These are phyloP conservation scores for Populus deltoides DNA, from an alignment of 345 rosid species.

Conservation along the genomic window DNA sequence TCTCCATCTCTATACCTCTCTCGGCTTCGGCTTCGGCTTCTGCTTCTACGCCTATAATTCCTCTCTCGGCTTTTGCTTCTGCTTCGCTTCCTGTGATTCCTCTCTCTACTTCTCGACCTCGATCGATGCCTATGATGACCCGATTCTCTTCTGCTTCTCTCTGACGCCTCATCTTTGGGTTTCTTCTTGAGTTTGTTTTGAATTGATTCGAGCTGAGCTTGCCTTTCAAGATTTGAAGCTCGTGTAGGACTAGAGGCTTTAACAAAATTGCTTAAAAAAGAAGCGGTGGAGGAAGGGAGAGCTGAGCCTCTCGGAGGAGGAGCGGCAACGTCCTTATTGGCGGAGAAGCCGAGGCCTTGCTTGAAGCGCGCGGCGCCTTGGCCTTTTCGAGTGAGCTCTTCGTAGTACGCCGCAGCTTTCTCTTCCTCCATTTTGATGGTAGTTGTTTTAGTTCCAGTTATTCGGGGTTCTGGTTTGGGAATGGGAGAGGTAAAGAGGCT, in stretches of 20 bases:
- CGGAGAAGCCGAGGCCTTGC: slow-evolving; percentile 89
- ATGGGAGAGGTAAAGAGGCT: neutral
- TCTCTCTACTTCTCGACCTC: slow-evolving; percentile 30
- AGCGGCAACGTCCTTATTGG: slow-evolving; percentile 20
- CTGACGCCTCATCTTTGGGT: slow-evolving; percentile 1
- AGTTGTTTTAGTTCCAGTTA: too few relatives aligned
- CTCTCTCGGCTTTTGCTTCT: slow-evolving; percentile 32
- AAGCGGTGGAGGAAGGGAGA: slow-evolving; percentile 51
- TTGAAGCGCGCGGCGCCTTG: slow-evolving; percentile 96
- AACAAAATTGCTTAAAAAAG: slow-evolving; percentile 70
- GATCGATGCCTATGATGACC: slow-evolving; percentile 21
- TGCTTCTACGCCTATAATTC: slow-evolving; percentile 22
- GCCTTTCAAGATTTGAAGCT: slow-evolving; percentile 44
- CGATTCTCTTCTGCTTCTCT: slow-evolving; percentile 11
- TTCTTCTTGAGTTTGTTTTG: slow-evolving; percentile 69
- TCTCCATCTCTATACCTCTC: slow-evolving; percentile 2
- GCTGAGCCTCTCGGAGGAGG: slow-evolving; percentile 54
- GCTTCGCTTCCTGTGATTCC: slow-evolving; percentile 17
- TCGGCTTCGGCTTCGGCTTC: slow-evolving; percentile 24
- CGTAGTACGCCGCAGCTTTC: slow-evolving; percentile 25
- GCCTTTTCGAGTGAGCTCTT: slow-evolving; percentile 80
- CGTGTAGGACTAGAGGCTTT: slow-evolving; percentile 61
- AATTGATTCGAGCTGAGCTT: slow-evolving; percentile 61
- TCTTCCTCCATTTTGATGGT: slow-evolving; percentile 15
- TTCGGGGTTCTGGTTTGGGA: neutral